Evolutionary conservation across 805 yeast species (phyloP).

Genomic region (Metschnikowia drakensbergensis): DNA sequence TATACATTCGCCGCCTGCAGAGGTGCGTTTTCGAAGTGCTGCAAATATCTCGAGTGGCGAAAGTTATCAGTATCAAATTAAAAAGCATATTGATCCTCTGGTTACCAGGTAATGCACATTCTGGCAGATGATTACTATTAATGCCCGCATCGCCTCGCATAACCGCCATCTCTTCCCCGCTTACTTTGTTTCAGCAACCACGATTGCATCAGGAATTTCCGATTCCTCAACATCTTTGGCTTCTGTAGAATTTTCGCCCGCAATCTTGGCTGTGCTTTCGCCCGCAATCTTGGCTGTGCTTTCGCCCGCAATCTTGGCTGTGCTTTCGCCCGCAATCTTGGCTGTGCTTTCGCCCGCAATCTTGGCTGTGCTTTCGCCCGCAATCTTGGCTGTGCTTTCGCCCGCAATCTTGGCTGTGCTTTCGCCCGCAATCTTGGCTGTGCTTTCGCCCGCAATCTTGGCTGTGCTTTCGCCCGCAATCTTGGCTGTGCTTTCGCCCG

Average conservation of each 20-base stretch:
- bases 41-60: background rate
- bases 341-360: background rate
- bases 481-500: background rate
- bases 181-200: background rate
- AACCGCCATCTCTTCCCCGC: background rate
- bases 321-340: too few relatives aligned
- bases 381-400: background rate
- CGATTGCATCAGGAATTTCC: background rate
- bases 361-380: background rate
- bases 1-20: background rate
- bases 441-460: background rate
- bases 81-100: conserved; percentile 1
- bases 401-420: too few relatives aligned
- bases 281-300: background rate
- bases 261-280: background rate
- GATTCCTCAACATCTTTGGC: background rate
- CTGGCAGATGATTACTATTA: background rate
- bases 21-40: background rate
- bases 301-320: background rate
- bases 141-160: background rate
- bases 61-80: background rate
- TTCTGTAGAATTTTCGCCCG: background rate
- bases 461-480: background rate
- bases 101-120: background rate
- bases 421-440: background rate